A percentile compares a stretch with the other conserved stretches of the same genome.
These are phyloP conservation scores for Ambrosiella beaveri DNA, from an alignment of 2,329 filamentous ascomycete genomes.

Conservation along the genomic window DNA sequence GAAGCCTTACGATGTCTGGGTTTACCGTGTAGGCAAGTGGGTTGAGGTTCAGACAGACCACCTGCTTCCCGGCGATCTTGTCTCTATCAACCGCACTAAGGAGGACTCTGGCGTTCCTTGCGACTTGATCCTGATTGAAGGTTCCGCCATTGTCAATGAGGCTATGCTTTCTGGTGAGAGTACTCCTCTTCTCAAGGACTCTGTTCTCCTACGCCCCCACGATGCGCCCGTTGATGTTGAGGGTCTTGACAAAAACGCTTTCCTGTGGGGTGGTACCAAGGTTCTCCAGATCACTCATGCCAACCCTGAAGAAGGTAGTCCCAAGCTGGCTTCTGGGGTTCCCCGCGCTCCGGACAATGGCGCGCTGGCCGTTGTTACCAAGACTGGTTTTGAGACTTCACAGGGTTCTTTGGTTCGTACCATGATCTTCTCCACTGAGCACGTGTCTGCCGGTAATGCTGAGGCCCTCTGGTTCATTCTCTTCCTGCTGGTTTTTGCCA, in stretches of 20 bases:
- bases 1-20: constrained; percentile 91
- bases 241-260: constrained; percentile 88
- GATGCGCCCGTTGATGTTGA: constrained; percentile 72
- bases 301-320: constrained; percentile 55
- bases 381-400: constrained; percentile 96
- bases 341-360: constrained; percentile 80
- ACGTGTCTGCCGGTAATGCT: constrained; percentile 93
- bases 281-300: constrained; percentile 88
- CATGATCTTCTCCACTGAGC: constrained; percentile 99
- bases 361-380: constrained; percentile 82
- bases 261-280: constrained; percentile 94
- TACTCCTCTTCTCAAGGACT: constrained; percentile 91
- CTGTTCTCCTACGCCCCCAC: constrained; percentile 70
- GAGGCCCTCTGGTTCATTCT: constrained; percentile 96
- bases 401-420: constrained; percentile 94
- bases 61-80: constrained; percentile 80
- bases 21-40: constrained; percentile 78
- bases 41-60: constrained; percentile 76
- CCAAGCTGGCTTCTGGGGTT: constrained; percentile 58
- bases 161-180: constrained; percentile 98
- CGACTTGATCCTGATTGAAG: constrained; percentile 90
- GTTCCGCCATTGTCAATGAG: constrained; percentile 94
- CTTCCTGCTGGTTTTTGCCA: constrained; percentile 87
- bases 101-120: constrained; percentile 94
- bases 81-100: constrained; percentile 83